These are phyloP conservation scores for Mallotus japonicus DNA, from an alignment of 441 rosid species.

Conservation along the genomic window DNA sequence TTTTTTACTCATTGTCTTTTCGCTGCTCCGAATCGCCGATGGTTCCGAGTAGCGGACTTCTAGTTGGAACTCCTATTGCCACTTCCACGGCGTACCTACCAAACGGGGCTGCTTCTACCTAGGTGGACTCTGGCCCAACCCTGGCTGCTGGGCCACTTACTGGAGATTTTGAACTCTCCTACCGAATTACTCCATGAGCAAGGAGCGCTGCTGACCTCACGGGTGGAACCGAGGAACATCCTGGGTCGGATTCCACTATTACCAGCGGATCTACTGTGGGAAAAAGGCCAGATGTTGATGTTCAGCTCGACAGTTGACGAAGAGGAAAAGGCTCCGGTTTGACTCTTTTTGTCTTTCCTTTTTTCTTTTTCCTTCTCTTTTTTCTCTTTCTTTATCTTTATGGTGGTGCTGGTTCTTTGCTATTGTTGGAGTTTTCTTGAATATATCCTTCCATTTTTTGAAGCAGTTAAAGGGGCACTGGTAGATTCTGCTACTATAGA, in stretches of 20 bases:
- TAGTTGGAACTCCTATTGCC: constrained; percentile 7
- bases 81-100: constrained; percentile 61
- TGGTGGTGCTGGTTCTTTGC: not conserved
- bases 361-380: constrained; percentile 19
- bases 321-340: constrained; percentile 32
- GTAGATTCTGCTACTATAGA: not conserved
- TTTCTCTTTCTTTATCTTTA: too few relatives aligned
- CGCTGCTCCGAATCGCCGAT: constrained; percentile 35
- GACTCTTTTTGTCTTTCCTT: constrained; percentile 41
- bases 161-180: constrained; percentile 64
- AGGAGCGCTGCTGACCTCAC: constrained; percentile 87
- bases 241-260: constrained; percentile 57
- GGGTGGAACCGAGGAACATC: constrained; percentile 39
- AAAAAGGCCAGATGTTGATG: constrained; percentile 88
- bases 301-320: constrained; percentile 50
- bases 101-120: constrained; percentile 78
- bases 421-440: constrained; percentile 20
- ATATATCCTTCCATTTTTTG: constrained; percentile 29
- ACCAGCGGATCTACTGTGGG: constrained; percentile 84
- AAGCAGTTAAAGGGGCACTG: not conserved
- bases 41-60: constrained; percentile 28
- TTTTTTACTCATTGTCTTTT: constrained; percentile 27
- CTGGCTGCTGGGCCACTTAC: constrained; percentile 76
- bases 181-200: constrained; percentile 87
- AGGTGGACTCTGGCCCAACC: constrained; percentile 66